Evolutionary conservation across 768 basidiomycete genomes (phyloP), one percentile per base, ranked within the genome.

Genomic region (Gymnopilus dilepis): DNA sequence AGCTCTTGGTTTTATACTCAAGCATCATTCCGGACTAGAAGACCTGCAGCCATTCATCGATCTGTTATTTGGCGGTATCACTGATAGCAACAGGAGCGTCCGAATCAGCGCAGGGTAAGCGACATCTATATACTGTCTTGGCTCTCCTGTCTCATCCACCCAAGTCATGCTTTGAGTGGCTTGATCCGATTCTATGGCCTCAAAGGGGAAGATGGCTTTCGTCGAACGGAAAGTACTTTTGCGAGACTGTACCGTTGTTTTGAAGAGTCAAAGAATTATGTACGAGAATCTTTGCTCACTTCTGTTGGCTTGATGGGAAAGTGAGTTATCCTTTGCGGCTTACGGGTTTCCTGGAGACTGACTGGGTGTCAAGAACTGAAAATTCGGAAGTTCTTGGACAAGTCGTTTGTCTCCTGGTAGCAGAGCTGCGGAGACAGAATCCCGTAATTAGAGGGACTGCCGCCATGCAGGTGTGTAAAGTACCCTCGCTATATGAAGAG

Each of bases 91-190:
- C 63, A 80, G 91, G 58, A 80, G 78, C 41, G 84, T 87, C 21
- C 82, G 91, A 37, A 69, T 93, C 15, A 77, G 80, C 63, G 88
- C 91, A 54, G 92, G 91, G 91, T 92, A 72, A 65, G 84, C 65
- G n/a, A 30, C 9, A 33, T 33, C 17, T 33, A 9, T 26, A 28
- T 7, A 41, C 12, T 60, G 38, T 40, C 40, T 43, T 63, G 17
- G 41, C 56, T 34, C 48, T 13, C 17, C 30, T 15, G 6, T 3
- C 17, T 52, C 15, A n/a, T 40, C 47, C 12, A 12, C 38, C 4
- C 37, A 63, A 87, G 86, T 4, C 81, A 81, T 65, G 79, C 82
- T 4, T 68, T 89, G 9, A 78, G 76, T 9, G 80, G 81, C 13
- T 69, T 88, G 6, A 67, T 86, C 40, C 77, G 78, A 26, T 62